These are phyloP conservation scores for Hypomontagnella monticulosa DNA, from an alignment of 495 filamentous ascomycete species.

Conservation along the genomic window DNA sequence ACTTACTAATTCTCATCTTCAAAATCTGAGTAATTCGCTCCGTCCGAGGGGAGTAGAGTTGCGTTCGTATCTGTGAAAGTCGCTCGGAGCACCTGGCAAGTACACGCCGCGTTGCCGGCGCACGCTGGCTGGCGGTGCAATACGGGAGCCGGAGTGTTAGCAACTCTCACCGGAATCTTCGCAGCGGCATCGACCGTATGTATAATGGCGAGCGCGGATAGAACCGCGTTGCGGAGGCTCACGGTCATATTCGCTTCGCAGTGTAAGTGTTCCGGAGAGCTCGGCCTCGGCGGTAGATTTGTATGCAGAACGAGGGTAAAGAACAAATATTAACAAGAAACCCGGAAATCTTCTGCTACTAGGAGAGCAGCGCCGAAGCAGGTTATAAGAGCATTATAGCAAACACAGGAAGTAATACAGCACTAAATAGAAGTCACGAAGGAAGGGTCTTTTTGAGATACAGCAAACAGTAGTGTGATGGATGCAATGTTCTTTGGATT, in stretches of 20 bases:
- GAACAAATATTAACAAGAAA: background rate
- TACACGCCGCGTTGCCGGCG: constrained; percentile 12
- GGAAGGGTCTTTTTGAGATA: constrained; percentile 31
- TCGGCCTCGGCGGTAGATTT: background rate
- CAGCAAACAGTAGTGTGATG: background rate
- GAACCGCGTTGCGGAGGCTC: constrained; percentile 25
- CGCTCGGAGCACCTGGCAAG: constrained; percentile 20
- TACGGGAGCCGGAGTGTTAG: constrained; percentile 1
- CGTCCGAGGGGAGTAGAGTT: constrained; percentile 26
- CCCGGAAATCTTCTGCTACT: background rate
- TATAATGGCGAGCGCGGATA: constrained; percentile 24
- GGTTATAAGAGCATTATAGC: constrained; percentile 18
- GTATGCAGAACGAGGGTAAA: background rate
- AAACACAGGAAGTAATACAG: background rate
- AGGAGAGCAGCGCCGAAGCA: constrained; percentile 1
- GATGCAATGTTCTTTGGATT: constrained; percentile 40
- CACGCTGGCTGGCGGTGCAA: constrained; percentile 4
- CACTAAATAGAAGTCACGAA: constrained; percentile 13
- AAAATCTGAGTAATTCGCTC: constrained; percentile 14
- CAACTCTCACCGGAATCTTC: constrained; percentile 10
- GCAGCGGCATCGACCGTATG: constrained; percentile 16
- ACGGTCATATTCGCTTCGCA: constrained; percentile 14
- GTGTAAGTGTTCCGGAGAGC: background rate
- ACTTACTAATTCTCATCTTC: constrained; percentile 38
- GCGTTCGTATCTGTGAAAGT: constrained; percentile 12